These are phyloP conservation scores for Alisma plantagoaquatica DNA, from an alignment of 106 monocot species.

Conservation along the genomic window DNA sequence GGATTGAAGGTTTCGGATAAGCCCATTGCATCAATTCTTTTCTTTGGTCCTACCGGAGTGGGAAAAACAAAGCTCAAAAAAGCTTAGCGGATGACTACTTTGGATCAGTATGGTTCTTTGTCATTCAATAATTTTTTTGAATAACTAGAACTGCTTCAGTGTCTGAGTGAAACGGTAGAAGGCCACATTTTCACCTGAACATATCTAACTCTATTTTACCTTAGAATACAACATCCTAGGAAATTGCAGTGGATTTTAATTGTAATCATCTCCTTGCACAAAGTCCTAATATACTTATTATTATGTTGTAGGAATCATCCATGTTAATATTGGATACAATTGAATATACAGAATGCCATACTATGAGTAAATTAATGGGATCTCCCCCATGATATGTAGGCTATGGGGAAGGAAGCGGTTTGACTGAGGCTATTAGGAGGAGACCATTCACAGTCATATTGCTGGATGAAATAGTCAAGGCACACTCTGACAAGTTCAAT, in stretches of 20 bases:
- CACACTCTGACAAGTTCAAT: conserved; percentile 71
- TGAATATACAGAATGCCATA: conserved; percentile 71
- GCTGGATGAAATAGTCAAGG: conserved; percentile 74
- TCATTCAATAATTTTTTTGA: neutral
- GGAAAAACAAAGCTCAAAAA: conserved; percentile 83
- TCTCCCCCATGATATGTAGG: conserved; percentile 81
- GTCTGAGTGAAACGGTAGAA: too few relatives aligned
- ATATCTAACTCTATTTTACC: too few relatives aligned
- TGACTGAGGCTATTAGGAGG: conserved; percentile 74
- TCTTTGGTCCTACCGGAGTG: conserved; percentile 80
- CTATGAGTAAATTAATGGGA: conserved; percentile 81
- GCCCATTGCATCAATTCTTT: conserved; percentile 63
- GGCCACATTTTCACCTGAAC: too few relatives aligned
- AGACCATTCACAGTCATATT: conserved; percentile 56
- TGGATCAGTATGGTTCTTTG: conserved; percentile 40
- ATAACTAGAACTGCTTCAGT: neutral
- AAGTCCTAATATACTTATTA: too few relatives aligned
- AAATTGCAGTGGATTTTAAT: too few relatives aligned
- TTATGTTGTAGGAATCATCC: conserved; percentile 35
- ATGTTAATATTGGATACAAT: conserved; percentile 78
- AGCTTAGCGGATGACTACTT: conserved; percentile 69
- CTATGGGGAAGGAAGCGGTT: conserved; percentile 59
- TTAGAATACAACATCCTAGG: too few relatives aligned
- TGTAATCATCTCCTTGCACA: too few relatives aligned
- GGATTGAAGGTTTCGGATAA: conserved; percentile 60